Conservation (phyloP, 257 asterid genomes). For the Prunella vulgaris region DNA sequence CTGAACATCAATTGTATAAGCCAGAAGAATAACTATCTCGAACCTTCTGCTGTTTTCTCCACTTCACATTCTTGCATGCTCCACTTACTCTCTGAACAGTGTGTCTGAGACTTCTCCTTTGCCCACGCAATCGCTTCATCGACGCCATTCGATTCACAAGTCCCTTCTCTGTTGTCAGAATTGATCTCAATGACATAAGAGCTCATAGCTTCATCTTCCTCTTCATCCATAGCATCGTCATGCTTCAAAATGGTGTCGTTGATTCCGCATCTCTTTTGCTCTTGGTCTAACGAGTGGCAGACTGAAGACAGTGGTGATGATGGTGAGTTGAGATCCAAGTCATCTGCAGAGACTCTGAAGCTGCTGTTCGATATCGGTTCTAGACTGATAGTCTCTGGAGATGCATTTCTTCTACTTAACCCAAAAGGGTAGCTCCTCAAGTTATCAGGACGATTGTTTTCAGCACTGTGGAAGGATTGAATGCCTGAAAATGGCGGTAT, state of each 20-base stretch:
- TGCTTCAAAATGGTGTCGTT: constrained; percentile 24
- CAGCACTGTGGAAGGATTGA: constrained; percentile 20
- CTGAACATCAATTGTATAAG: neutral
- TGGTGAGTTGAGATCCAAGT: constrained; percentile 44
- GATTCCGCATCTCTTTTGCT: constrained; percentile 19
- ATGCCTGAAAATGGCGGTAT: constrained; percentile 32
- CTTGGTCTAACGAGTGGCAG: constrained; percentile 32
- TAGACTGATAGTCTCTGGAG: constrained; percentile 58
- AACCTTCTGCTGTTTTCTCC: constrained; percentile 34
- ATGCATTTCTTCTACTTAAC: constrained; percentile 44
- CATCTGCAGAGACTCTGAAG: constrained; percentile 40
- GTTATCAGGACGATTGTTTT: constrained; percentile 26
- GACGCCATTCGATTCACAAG: constrained; percentile 55
- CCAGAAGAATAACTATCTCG: constrained; percentile 6
- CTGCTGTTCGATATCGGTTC: constrained; percentile 47
- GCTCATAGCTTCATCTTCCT: constrained; percentile 58
- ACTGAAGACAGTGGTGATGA: constrained; percentile 54
- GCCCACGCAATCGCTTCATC: constrained; percentile 92
- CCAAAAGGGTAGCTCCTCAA: constrained; percentile 37
- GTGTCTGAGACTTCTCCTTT: constrained; percentile 59
- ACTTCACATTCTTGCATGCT: constrained; percentile 25
- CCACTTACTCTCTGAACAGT: constrained; percentile 25
- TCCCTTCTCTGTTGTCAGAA: constrained; percentile 41
- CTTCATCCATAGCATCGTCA: constrained; percentile 30
- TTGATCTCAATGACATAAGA: constrained; percentile 74